Evolutionary conservation across 495 filamentous ascomycete genomes (phyloP).

Genomic region (Tuber microsphaerosporum): DNA sequence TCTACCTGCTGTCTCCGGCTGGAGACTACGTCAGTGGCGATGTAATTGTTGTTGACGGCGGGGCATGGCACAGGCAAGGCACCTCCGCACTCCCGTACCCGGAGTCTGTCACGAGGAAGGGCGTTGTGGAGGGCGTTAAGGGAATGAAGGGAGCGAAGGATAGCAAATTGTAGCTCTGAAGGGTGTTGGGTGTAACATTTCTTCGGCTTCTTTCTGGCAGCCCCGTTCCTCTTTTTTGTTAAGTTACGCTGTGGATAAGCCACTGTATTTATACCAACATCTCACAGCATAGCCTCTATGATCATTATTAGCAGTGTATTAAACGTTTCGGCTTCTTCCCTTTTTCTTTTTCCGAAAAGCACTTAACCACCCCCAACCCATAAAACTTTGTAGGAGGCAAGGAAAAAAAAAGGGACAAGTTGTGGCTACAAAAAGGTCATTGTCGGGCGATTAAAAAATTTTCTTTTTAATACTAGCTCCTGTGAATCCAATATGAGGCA

Average conservation of each 20-base stretch:
- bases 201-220: background rate
- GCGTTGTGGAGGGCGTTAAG: slow-evolving; percentile 30
- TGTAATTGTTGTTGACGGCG: slow-evolving; percentile 72
- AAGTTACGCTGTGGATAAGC: background rate
- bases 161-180: slow-evolving; percentile 26
- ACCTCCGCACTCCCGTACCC: slow-evolving; percentile 33
- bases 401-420: background rate
- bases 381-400: background rate
- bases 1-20: slow-evolving; percentile 75
- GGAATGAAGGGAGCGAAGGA: slow-evolving; percentile 26
- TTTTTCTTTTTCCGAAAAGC: background rate
- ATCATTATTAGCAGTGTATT: background rate
- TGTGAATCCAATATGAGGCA: slow-evolving; percentile 23
- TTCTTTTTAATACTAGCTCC: slow-evolving; percentile 18
- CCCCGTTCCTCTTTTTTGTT: background rate
- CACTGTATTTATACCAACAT: background rate
- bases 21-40: slow-evolving; percentile 79
- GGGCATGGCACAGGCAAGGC: slow-evolving; percentile 56
- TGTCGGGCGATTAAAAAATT: background rate
- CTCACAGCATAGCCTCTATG: background rate
- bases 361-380: background rate
- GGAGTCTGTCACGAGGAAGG: slow-evolving; percentile 17
- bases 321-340: background rate
- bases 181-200: background rate
- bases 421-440: background rate